These are phyloP conservation scores for Rhipidocladum racemiflorum DNA, from an alignment of 176 grass and related monocot genomes.

Conservation along the genomic window DNA sequence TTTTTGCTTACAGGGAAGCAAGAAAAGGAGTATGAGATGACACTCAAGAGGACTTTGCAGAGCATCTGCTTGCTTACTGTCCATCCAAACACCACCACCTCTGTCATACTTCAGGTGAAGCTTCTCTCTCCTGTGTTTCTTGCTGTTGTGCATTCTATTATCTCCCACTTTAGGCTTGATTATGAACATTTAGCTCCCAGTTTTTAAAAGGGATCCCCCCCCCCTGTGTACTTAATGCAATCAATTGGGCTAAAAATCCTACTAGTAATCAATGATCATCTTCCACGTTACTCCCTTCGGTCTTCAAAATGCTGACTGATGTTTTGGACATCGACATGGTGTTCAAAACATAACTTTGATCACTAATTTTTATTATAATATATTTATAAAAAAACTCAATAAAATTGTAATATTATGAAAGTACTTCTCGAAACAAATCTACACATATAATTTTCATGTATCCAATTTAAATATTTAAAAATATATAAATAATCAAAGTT, in stretches of 20 bases:
- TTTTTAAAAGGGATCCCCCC: background rate
- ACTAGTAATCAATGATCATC: background rate
- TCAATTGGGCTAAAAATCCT: background rate
- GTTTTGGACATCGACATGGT: no score
- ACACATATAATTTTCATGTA: no score
- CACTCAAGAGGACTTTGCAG: constrained; percentile 79
- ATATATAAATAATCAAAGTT: no score
- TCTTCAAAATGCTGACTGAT: no score
- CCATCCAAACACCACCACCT: constrained; percentile 92
- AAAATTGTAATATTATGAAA: no score
- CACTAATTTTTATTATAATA: no score
- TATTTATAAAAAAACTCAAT: no score
- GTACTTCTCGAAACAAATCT: no score
- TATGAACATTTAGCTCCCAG: background rate
- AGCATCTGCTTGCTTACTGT: constrained; percentile 76
- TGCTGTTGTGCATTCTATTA: background rate
- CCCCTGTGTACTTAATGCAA: background rate
- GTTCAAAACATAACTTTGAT: no score
- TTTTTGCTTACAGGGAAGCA: constrained; percentile 50
- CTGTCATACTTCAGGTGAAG: constrained; percentile 69
- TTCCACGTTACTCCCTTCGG: background rate
- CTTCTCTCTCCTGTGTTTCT: background rate
- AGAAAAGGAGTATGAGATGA: constrained; percentile 87
- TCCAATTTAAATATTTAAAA: no score
- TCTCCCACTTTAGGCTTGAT: background rate